Conservation (phyloP, 345 rosid genomes). For the Trapa bicornis region DNA sequence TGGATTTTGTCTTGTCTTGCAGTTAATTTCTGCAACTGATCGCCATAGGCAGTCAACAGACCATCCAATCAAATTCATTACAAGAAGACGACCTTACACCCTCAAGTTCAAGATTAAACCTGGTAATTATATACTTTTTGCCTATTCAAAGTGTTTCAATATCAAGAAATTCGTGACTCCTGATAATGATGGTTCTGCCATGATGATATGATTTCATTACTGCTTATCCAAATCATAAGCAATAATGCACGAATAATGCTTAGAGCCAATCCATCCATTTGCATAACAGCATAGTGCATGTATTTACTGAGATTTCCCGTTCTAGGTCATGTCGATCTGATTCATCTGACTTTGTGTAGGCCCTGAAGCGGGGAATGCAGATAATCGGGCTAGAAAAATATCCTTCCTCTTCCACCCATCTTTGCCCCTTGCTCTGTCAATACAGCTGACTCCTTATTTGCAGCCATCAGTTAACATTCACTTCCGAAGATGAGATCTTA, state of each 20-base stretch:
- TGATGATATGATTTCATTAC: not conserved
- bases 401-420: slow-evolving; percentile 88
- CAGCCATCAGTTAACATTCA: slow-evolving; percentile 81
- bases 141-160: not conserved
- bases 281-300: too few species aligned
- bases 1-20: slow-evolving; percentile 18
- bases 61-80: slow-evolving; percentile 74
- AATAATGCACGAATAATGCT: too few species aligned
- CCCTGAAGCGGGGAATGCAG: slow-evolving; percentile 68
- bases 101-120: slow-evolving; percentile 88
- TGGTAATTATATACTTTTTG: slow-evolving; percentile 24
- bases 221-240: too few species aligned
- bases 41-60: slow-evolving; percentile 63
- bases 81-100: slow-evolving; percentile 45
- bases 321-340: too few species aligned
- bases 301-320: too few species aligned
- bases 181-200: not conserved
- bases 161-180: not conserved
- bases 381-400: slow-evolving; percentile 54
- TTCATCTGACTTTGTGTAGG: slow-evolving; percentile 23
- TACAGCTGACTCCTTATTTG: slow-evolving; percentile 64
- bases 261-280: too few species aligned
- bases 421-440: slow-evolving; percentile 74
- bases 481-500: slow-evolving; percentile 46
- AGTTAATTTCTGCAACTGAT: slow-evolving; percentile 79